These are phyloP conservation scores for Jatropha curcas DNA, from an alignment of 345 rosid species.

Conservation along the genomic window DNA sequence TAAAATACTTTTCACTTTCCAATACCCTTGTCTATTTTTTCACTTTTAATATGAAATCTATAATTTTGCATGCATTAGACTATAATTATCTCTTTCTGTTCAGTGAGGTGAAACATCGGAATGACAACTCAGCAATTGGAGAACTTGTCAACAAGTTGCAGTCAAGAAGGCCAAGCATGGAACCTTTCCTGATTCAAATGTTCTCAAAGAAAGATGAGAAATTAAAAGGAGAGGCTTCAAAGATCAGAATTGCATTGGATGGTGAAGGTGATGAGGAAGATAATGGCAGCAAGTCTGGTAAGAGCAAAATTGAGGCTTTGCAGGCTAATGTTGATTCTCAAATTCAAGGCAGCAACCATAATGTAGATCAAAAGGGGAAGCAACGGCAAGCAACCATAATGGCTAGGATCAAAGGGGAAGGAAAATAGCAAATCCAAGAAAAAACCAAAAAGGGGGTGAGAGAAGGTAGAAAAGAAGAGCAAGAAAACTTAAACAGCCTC, in stretches of 20 bases:
- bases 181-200: conserved; percentile 17
- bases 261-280: neutral
- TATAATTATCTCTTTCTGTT: neutral
- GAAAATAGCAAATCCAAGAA: conserved; percentile 10
- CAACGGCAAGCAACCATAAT: no score
- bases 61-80: neutral
- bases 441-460: neutral
- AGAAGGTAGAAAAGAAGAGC: no score
- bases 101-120: conserved; percentile 23
- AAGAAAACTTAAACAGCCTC: no score
- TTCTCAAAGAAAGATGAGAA: conserved; percentile 6
- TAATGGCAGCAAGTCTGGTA: neutral
- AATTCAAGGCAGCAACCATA: no score
- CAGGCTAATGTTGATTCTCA: neutral
- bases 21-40: no score
- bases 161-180: conserved; percentile 17
- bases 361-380: no score
- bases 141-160: conserved; percentile 22
- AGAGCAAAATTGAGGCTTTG: neutral
- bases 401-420: no score
- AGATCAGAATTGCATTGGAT: neutral
- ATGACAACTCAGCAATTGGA: conserved; percentile 4
- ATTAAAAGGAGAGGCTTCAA: neutral
- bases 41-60: neutral
- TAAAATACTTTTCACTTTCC: no score